Percentiles rank a stretch among this genome's conserved stretches.
These are phyloP conservation scores for Tardiomyces blankii DNA, from an alignment of 1,139 yeast species.

Conservation along the genomic window DNA sequence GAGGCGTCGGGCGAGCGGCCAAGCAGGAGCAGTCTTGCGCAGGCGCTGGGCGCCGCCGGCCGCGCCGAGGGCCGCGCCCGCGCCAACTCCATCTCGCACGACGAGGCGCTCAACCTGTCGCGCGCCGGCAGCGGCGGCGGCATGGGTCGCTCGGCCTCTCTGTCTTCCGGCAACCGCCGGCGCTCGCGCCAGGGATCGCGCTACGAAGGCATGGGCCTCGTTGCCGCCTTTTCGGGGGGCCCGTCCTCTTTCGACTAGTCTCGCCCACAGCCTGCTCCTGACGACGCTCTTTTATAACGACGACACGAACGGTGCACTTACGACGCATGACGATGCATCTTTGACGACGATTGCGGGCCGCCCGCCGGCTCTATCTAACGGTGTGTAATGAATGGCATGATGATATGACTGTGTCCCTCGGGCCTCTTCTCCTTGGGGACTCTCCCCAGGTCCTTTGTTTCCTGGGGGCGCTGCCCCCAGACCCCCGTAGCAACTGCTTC, in stretches of 20 bases:
- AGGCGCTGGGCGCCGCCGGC: background rate
- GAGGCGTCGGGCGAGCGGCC: background rate
- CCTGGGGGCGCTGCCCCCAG: no score
- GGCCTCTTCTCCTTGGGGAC: no score
- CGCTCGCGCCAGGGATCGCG: conserved; percentile 7
- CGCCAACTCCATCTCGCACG: conserved; percentile 19
- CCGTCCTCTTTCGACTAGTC: background rate
- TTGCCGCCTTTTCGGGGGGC: conserved; percentile 24
- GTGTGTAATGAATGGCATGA: no score
- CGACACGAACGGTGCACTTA: background rate
- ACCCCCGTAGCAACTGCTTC: no score
- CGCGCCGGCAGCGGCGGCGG: conserved; percentile 19
- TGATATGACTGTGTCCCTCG: no score
- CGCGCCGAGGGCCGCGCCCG: conserved; percentile 5
- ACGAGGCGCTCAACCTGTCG: conserved; percentile 28
- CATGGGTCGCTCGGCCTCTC: conserved; percentile 5
- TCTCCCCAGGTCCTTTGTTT: no score
- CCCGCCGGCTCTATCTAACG: no score
- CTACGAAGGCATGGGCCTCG: conserved; percentile 24
- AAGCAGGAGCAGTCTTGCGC: background rate
- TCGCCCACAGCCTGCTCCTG: no score
- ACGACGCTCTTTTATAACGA: background rate
- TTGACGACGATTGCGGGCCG: no score
- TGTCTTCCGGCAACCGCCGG: conserved; percentile 2
- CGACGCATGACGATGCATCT: background rate